A percentile compares a stretch with the other conserved stretches of the same genome.
Evolutionary conservation across 148 eudicot genomes (phyloP).

Genomic region (Pharnaceum exiguum): DNA sequence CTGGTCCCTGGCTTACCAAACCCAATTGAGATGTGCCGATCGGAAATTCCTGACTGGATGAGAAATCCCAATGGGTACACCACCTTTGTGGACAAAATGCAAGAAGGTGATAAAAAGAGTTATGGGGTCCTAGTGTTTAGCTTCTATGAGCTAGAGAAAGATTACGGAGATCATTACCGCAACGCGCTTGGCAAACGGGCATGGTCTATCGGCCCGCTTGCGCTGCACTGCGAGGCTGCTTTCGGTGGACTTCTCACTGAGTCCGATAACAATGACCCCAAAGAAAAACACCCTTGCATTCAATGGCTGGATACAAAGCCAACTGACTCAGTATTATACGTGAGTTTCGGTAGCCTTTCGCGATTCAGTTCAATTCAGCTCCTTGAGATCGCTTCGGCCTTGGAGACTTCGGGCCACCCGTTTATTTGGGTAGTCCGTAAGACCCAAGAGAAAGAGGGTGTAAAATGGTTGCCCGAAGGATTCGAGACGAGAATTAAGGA

Average conservation of each 20-base stretch:
- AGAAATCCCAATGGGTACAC: conserved; percentile 9
- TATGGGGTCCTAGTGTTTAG: conserved; percentile 12
- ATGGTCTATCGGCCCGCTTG: conserved; percentile 16
- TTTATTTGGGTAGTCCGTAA: too few relatives aligned
- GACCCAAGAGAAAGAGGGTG: too few relatives aligned
- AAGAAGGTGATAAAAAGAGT: conserved; percentile 9
- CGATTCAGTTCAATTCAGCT: conserved; percentile 9
- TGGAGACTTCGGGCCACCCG: conserved; percentile 4
- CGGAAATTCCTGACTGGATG: conserved; percentile 9
- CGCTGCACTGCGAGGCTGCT: neutral
- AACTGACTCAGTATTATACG: neutral
- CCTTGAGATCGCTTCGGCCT: conserved; percentile 9
- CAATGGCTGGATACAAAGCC: conserved; percentile 9
- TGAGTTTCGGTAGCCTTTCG: conserved; percentile 7
- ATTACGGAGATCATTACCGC: neutral
- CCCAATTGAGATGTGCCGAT: conserved; percentile 6
- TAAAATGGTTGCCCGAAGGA: conserved; percentile 17
- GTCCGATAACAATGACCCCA: neutral
- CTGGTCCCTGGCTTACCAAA: conserved; percentile 11
- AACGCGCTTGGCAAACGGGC: too few relatives aligned
- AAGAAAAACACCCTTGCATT: neutral
- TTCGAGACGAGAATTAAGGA: conserved; percentile 13
- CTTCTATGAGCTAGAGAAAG: conserved; percentile 10
- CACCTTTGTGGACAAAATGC: neutral
- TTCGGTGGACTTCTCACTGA: too few relatives aligned